Percentiles rank a stretch among this genome's conserved stretches.
phyloP scores from a whole-genome alignment of 768 basidiomycete genomes.

The Strobilomyces dryophilus region DNA sequence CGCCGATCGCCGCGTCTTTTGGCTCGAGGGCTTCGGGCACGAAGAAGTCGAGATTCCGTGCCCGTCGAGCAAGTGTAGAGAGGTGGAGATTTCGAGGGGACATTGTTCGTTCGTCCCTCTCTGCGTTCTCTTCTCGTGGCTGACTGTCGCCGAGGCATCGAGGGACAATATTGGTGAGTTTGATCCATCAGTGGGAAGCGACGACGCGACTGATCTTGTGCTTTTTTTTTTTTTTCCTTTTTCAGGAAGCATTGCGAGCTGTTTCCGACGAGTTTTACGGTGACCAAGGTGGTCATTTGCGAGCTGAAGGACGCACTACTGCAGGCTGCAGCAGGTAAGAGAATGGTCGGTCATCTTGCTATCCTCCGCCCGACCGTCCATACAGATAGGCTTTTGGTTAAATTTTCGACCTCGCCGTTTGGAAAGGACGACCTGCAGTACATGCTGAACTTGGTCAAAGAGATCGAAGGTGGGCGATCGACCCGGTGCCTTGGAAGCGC shows the following conservation, averaged over 20 bases:
- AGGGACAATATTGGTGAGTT: slow-evolving; percentile 29
- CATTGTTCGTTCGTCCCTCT: slow-evolving; percentile 21
- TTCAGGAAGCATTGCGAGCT: slow-evolving; percentile 32
- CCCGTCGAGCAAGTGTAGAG: slow-evolving; percentile 17
- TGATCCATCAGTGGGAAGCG: no score
- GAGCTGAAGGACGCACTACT: slow-evolving; percentile 22
- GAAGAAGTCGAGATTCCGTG: slow-evolving; percentile 17
- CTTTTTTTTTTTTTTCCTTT: not conserved
- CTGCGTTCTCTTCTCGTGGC: not conserved
- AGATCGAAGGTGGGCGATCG: slow-evolving; percentile 19
- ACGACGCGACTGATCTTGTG: not conserved
- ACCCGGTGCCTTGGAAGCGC: not conserved
- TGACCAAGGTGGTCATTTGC: slow-evolving; percentile 16
- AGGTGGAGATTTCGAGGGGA: slow-evolving; percentile 4
- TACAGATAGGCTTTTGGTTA: slow-evolving; percentile 27
- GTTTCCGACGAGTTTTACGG: slow-evolving; percentile 22
- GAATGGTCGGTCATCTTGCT: not conserved
- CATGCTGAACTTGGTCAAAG: slow-evolving; percentile 29
- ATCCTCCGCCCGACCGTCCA: not conserved
- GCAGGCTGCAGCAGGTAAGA: slow-evolving; percentile 29
- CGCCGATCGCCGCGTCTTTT: slow-evolving; percentile 25
- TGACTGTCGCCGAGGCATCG: slow-evolving; percentile 20
- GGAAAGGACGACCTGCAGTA: slow-evolving; percentile 16
- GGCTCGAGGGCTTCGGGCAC: slow-evolving; percentile 24
- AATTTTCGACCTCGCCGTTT: slow-evolving; percentile 33